phyloP scores from a whole-genome alignment of 1,284 basidiomycete species.

The Fomitopsis pinicola region DNA sequence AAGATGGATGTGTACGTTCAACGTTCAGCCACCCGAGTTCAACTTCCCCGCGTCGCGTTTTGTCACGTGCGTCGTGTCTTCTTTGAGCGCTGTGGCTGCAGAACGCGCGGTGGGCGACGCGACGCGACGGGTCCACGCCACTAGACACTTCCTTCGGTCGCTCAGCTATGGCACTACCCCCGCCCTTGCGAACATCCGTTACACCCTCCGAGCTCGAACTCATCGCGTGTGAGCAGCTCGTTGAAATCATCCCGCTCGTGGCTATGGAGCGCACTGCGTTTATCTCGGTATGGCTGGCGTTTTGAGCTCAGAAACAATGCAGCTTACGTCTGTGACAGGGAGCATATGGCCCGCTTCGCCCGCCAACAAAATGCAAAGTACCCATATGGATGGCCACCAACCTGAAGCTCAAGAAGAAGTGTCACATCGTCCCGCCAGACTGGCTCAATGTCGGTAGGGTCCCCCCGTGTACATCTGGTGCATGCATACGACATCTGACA shows the following conservation, averaged over 20 bases:
- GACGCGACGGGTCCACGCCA: not conserved
- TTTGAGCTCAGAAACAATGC: not conserved
- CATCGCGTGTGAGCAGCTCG: slow-evolving; percentile 75
- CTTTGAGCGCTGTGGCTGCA: no score
- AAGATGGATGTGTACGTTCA: not conserved
- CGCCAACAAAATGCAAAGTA: slow-evolving; percentile 77
- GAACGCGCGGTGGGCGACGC: not conserved
- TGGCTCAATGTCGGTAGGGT: slow-evolving; percentile 84
- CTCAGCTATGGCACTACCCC: slow-evolving; percentile 51
- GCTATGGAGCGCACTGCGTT: slow-evolving; percentile 86
- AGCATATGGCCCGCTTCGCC: slow-evolving; percentile 88
- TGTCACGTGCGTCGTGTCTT: slow-evolving; percentile 4
- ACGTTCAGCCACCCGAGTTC: not conserved
- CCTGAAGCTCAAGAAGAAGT: slow-evolving; percentile 91
- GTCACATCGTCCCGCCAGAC: slow-evolving; percentile 82
- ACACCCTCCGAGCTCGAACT: slow-evolving; percentile 83
- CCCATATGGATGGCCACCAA: slow-evolving; percentile 96
- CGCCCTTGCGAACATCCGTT: slow-evolving; percentile 54
- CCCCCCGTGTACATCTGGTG: not conserved
- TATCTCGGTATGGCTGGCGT: slow-evolving; percentile 61
- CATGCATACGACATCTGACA: not conserved
- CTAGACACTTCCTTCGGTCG: not conserved
- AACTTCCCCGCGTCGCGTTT: slow-evolving; percentile 5
- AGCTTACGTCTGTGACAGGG: slow-evolving; percentile 45
- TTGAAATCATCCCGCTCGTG: slow-evolving; percentile 83